Base-by-base conservation (phyloP, 306 rosid species). In the Parietaria judaica region DNA sequence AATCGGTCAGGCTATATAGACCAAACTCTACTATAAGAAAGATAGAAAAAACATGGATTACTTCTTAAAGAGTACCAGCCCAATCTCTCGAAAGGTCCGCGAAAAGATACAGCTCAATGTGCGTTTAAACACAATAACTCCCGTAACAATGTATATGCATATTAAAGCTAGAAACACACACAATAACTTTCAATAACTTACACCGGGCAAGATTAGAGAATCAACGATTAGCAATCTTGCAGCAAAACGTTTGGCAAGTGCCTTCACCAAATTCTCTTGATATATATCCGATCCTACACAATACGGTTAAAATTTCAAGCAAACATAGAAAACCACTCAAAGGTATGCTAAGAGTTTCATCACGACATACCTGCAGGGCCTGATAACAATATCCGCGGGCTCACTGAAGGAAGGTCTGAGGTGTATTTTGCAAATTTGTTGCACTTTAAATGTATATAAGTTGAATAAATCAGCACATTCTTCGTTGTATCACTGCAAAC, bases 281-380 rank as follows among this genome's bases (percentile, higher is more conserved):
- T 86, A 88, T 81, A 94, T 94, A 67, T 94, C 99, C 0, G 99
- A 94, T 67, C 99, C 99, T 94, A 70, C 64, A 84, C 52, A 79
- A 61, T 36, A 61, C 59, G 56, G 59, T 66, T 14, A 15, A 58
- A 38, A 4, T 64, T 57, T 14, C 38, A 37, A 69, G 36, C 69
- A 57, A 67, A 56, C 55, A 56, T 52, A 16, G 9, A 68, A 57
- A n/a, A 58, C 51, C 52, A 64, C 4, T 34, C 31, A 62, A 61
- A 54, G 52, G 67, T 36, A 46, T 6, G n/a, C 12, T 44, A 15
- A 51, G 8, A 41, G 17, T 37, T 60, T n/a, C 14, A 45, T 54
- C 47, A 10, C 36, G 11, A 14, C 64, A 23, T 66, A 94, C 99
- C 99, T 76, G 97, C 71, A 15, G 99, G 97, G 65, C 99, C 99